Evolutionary conservation across 2,329 filamentous ascomycete species (phyloP), one percentile per base, ranked within the genome.

Genomic region (Cercospora zeae-maydis): DNA sequence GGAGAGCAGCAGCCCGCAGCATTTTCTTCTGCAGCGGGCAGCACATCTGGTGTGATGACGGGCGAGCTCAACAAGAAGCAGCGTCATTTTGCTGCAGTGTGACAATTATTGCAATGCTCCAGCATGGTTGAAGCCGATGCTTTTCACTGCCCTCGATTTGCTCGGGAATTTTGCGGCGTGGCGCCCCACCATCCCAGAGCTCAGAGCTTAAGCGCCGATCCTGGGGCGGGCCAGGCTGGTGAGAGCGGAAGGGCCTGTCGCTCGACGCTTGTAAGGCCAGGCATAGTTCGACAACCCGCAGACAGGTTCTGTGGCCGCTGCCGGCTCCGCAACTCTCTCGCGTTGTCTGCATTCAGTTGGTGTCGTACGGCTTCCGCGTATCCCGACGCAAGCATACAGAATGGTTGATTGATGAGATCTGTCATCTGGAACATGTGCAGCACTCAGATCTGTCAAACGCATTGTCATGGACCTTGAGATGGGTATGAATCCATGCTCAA

Each of bases 251-350:
- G 21, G 57, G 21, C 56, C 16, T 31, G 34, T 14, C 57, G 34
- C 37, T 37, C 5, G 51, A 51, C 53, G 36, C 47, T 51, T 14
- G 31, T 42, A 42, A 39, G 56, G 24, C 19, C 45, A 21, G 16
- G 24, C 14, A 21, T 31, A 34, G 27, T 49, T 58, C 42, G 56
- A 47, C 39, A 49, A 49, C 58, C 53, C 58, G 58, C 61, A 53
- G n/a, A 49, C 58, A 24, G 45, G 51, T 39, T 16, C 39, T 21
- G 27, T 39, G 31, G 58, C 36, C 61, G 37, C 55, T 63, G 36
- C 47, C 58, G 62, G 52, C 62, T 61, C 62, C 53, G 54, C 58
- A 64, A 60, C 45, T 56, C 57, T 61, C 24, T 64, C 62, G 62
- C 62, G 62, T 59, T 64, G 52, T 52, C 58, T 62, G 47, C 55